These are phyloP conservation scores for Aspergillus quadrilineatus DNA, from an alignment of 2,329 filamentous ascomycete genomes.

Conservation along the genomic window DNA sequence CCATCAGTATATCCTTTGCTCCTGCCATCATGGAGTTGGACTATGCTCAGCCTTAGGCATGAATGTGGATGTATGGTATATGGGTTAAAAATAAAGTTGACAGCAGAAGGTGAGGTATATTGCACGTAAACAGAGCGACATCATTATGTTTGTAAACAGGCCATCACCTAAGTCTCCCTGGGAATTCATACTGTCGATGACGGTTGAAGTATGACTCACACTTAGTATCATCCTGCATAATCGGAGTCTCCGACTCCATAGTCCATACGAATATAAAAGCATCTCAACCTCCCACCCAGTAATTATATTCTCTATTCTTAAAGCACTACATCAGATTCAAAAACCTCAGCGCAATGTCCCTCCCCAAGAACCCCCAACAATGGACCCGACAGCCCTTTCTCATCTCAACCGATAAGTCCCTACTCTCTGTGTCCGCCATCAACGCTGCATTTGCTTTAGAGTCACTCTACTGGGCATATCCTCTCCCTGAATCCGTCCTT, in stretches of 20 bases:
- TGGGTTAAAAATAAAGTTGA: too few species aligned
- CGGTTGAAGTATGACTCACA: not conserved
- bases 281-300: not conserved
- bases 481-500: constrained; percentile 51
- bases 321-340: not conserved
- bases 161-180: too few species aligned
- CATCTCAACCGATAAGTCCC: constrained; percentile 60
- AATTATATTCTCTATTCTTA: not conserved
- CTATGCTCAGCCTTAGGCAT: too few species aligned
- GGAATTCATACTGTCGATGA: too few species aligned
- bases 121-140: too few species aligned
- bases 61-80: too few species aligned
- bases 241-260: not conserved
- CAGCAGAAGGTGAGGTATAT: too few species aligned
- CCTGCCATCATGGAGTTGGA: too few species aligned
- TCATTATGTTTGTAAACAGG: too few species aligned
- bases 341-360: constrained; percentile 7
- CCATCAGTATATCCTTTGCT: too few species aligned
- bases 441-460: constrained; percentile 58
- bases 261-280: not conserved
- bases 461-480: constrained; percentile 61
- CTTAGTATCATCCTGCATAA: not conserved
- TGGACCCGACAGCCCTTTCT: constrained; percentile 15
- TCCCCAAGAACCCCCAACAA: constrained; percentile 7
- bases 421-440: constrained; percentile 56